Percentiles rank a stretch among this genome's conserved stretches.
phyloP scores from a whole-genome alignment of 2,329 filamentous ascomycete genomes.

The Diaporthe amygdali region DNA sequence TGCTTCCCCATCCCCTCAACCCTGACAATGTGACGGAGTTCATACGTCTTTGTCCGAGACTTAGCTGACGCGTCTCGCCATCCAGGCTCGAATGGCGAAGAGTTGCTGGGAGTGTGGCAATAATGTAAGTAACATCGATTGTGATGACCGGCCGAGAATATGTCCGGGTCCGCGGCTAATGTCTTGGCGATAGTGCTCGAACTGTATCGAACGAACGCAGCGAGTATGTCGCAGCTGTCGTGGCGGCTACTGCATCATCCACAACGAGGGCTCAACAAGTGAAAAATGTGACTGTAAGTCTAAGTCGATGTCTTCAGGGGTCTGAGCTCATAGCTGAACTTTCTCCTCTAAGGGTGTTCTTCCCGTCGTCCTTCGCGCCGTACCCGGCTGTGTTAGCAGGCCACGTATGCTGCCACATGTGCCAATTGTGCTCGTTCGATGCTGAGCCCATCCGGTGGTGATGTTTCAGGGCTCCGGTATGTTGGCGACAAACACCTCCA shows the following conservation, averaged over 20 bases:
- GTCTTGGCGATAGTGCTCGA: slow-evolving; percentile 64
- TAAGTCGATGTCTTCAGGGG: neutral
- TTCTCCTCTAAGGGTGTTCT: slow-evolving; percentile 16
- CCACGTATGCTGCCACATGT: neutral
- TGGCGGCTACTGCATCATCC: slow-evolving; percentile 81
- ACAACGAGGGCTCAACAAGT: slow-evolving; percentile 78
- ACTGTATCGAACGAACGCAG: slow-evolving; percentile 76
- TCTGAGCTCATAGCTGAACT: neutral
- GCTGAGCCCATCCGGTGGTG: neutral
- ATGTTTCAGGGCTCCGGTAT: neutral
- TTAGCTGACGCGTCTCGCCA: slow-evolving; percentile 8
- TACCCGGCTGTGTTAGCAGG: neutral
- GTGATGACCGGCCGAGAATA: neutral
- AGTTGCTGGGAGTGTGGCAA: slow-evolving; percentile 88
- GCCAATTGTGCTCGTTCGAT: neutral
- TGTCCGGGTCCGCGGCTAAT: slow-evolving; percentile 6
- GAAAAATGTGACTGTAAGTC: slow-evolving; percentile 55
- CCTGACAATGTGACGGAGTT: neutral
- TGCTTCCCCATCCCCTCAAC: neutral
- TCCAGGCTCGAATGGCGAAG: slow-evolving; percentile 62
- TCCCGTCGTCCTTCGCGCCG: slow-evolving; percentile 15
- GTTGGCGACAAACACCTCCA: neutral
- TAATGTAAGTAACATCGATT: slow-evolving; percentile 61
- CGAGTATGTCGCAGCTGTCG: slow-evolving; percentile 74
- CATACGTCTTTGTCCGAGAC: slow-evolving; percentile 7